Base-by-base conservation (phyloP, 2,329 filamentous ascomycete species). In the Pyrenophora tritici-repentis region DNA sequence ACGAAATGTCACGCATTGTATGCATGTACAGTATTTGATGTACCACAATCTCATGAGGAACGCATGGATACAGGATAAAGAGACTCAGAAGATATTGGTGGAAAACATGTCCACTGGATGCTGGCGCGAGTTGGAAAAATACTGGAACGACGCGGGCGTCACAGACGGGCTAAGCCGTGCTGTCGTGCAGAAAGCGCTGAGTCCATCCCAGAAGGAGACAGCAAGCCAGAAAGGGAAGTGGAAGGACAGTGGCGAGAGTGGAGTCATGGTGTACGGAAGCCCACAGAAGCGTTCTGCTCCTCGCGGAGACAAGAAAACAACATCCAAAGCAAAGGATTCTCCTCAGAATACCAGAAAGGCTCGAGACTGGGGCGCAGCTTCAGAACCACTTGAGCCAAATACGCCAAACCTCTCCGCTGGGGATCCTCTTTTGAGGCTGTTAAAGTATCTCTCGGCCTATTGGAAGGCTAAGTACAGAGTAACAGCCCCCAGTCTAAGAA, bases 381-480 rank as follows among this genome's bases (percentile, higher is more conserved):
- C 91, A 1, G 81, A 86, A 48, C 83, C 82, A 35, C 74, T 91
- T 1, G 90, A 93, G 61, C 82, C 83, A 17, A 88, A 87, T 0
- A 80, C 81, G 20, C 83, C 89, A 3, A 89, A 96, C 63, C 82
- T 93, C 78, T 94, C 90, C 69, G 83, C 86, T 35, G 90, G 90
- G 0, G 92, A 97, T 71, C 91, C 92, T 0, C 75, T 96, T 4
- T 83, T 93, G 45, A 81, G 86, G 17, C 78, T 97, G 3, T 79
- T 97, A 65, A 88, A 88, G 63, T 80, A 85, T 42, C 75, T 99
- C n/a, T 80, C 87, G 8, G 83, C 86, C 1, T 97, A 91, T 80
- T 99, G 94, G 94, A 91, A 87, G 69, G 88, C 91, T 63, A 82
- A 86, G 29, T 99, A 96, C 72, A 83, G 79, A 1, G 80, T 94